A percentile compares a stretch with the other conserved stretches of the same genome.
phyloP scores from a whole-genome alignment of 768 basidiomycete species.

The Trametes punicea region DNA sequence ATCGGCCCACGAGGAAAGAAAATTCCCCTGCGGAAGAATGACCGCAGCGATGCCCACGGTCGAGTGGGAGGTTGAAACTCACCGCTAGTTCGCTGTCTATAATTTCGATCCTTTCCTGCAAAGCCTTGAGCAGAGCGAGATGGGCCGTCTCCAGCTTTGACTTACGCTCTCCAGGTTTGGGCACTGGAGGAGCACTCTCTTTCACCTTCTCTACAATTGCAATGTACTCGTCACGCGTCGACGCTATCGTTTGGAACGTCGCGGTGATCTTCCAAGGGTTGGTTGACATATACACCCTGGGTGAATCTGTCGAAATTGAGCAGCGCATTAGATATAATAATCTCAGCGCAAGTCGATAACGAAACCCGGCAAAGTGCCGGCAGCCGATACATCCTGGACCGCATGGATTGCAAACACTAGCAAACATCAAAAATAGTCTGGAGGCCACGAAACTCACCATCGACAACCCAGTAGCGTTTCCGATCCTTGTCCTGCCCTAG shows the following conservation, averaged over 20 bases:
- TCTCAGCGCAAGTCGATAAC: constrained; percentile 21
- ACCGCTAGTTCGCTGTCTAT: constrained; percentile 73
- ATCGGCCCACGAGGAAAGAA: background rate
- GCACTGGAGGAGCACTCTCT: constrained; percentile 40
- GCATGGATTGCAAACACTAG: constrained; percentile 59
- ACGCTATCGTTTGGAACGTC: constrained; percentile 67
- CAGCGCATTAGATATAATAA: constrained; percentile 23
- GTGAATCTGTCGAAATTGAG: constrained; percentile 59
- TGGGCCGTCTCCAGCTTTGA: constrained; percentile 61
- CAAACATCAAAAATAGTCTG: constrained; percentile 47
- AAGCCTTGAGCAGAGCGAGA: constrained; percentile 51
- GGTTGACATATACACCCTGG: constrained; percentile 77
- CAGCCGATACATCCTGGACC: constrained; percentile 18
- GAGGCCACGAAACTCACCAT: constrained; percentile 61
- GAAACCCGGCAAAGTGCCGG: constrained; percentile 43
- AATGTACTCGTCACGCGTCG: constrained; percentile 73
- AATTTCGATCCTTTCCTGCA: constrained; percentile 61
- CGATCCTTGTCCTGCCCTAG: constrained; percentile 74
- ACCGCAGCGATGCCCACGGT: background rate
- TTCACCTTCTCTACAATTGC: constrained; percentile 61
- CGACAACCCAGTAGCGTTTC: constrained; percentile 82
- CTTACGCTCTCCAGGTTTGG: constrained; percentile 46
- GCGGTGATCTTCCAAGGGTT: constrained; percentile 90
- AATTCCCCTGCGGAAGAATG: background rate
- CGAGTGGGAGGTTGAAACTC: constrained; percentile 34